Conservation (phyloP, 2,329 filamentous ascomycete species). For the Sordariomycetes sp. region DNA sequence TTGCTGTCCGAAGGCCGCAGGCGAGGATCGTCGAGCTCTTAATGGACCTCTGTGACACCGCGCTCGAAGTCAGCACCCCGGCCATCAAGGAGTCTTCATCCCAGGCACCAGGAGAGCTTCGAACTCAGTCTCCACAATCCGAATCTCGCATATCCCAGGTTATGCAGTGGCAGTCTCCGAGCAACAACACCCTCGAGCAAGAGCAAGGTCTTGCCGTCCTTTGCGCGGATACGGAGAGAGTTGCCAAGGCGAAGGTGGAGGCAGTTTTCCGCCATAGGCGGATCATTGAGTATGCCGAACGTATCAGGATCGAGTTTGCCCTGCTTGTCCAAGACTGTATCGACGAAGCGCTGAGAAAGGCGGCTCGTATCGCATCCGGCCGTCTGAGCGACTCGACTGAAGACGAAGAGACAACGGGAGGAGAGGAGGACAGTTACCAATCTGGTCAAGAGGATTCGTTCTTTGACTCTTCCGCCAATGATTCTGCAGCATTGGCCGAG, state of each 20-base stretch:
- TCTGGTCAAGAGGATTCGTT: slow-evolving; percentile 41
- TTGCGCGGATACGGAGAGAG: slow-evolving; percentile 81
- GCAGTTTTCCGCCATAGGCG: slow-evolving; percentile 83
- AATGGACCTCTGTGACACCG: slow-evolving; percentile 90
- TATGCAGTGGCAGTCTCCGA: slow-evolving; percentile 91
- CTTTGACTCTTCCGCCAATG: slow-evolving; percentile 47
- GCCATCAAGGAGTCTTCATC: slow-evolving; percentile 76
- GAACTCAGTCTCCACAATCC: slow-evolving; percentile 90
- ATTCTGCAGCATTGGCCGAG: slow-evolving; percentile 42
- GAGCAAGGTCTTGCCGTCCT: slow-evolving; percentile 80
- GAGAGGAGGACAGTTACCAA: not conserved
- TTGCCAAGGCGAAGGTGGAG: slow-evolving; percentile 82
- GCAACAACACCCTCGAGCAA: slow-evolving; percentile 81
- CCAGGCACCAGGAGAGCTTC: slow-evolving; percentile 61
- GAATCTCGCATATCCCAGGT: slow-evolving; percentile 93
- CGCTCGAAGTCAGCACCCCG: slow-evolving; percentile 87
- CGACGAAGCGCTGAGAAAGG: slow-evolving; percentile 80
- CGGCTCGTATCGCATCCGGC: slow-evolving; percentile 76
- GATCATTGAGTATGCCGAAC: slow-evolving; percentile 91
- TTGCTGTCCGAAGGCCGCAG: slow-evolving; percentile 81
- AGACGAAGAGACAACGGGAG: slow-evolving; percentile 39
- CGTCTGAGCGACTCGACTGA: slow-evolving; percentile 69
- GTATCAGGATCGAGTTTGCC: slow-evolving; percentile 88
- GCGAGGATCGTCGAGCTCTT: slow-evolving; percentile 91
- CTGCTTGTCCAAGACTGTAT: slow-evolving; percentile 93